Conservation (phyloP, 352 stramenopile genomes). For the Globisporangium paddicum region DNA sequence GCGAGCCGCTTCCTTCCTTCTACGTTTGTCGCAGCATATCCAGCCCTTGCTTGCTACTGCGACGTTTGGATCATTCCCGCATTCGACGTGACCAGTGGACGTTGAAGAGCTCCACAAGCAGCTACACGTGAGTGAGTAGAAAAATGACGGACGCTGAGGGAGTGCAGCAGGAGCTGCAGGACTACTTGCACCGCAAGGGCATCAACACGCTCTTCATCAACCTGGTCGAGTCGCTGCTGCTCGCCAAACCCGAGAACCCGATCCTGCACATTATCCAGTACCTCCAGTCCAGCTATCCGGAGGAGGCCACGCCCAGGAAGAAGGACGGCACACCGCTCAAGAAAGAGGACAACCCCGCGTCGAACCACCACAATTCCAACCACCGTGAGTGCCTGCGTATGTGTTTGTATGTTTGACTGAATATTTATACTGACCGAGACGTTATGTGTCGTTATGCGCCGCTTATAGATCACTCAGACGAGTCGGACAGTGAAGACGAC, state of each 20-base stretch:
- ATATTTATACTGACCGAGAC: not conserved
- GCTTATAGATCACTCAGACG: constrained; percentile 72
- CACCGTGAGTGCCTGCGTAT: constrained; percentile 5
- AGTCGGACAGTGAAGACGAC: constrained; percentile 85
- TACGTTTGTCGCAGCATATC: not conserved
- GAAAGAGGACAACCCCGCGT: constrained; percentile 51
- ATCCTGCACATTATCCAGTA: constrained; percentile 90
- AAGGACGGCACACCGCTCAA: constrained; percentile 20
- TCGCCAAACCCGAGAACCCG: constrained; percentile 88
- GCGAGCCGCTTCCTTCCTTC: not conserved
- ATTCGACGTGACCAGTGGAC: not conserved
- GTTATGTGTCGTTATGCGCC: constrained; percentile 1
- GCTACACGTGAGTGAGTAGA: not conserved
- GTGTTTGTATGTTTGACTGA: not conserved
- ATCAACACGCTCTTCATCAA: constrained; percentile 93
- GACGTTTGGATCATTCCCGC: not conserved
- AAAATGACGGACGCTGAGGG: constrained; percentile 82
- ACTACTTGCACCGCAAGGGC: constrained; percentile 89
- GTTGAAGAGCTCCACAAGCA: not conserved
- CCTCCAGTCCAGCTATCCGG: constrained; percentile 83
- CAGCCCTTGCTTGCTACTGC: too few relatives aligned
- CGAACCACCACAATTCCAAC: constrained; percentile 17
- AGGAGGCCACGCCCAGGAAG: constrained; percentile 53
- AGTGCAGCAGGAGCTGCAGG: constrained; percentile 89
- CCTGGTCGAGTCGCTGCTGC: constrained; percentile 86